These are phyloP conservation scores for Mycena venus DNA, from an alignment of 768 basidiomycete genomes.

Conservation along the genomic window DNA sequence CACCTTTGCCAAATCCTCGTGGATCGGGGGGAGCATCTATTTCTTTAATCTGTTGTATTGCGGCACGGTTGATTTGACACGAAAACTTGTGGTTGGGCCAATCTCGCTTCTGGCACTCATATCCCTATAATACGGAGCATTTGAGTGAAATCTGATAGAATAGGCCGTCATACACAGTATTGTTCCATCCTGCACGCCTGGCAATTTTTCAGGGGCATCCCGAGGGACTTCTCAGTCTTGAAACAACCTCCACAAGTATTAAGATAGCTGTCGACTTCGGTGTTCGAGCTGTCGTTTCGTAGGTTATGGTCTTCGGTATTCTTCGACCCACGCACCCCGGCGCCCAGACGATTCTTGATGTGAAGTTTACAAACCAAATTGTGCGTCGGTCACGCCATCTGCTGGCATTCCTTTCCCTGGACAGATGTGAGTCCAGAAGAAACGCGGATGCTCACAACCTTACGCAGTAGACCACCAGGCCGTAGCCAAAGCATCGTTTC, in stretches of 20 bases:
- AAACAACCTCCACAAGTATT: neutral
- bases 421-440: neutral
- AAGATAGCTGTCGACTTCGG: too few relatives aligned
- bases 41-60: neutral
- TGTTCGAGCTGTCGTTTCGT: too few relatives aligned
- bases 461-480: neutral
- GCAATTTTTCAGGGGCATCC: neutral
- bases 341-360: neutral
- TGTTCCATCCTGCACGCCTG: neutral
- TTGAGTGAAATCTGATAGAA: neutral
- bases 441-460: neutral
- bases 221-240: neutral
- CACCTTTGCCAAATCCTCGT: neutral
- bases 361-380: neutral
- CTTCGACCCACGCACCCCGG: neutral
- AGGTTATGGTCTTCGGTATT: neutral
- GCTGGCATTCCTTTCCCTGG: slow-evolving; percentile 3
- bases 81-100: neutral
- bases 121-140: neutral
- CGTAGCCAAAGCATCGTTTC: neutral
- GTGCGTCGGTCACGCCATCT: neutral
- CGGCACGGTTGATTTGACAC: neutral
- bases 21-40: neutral
- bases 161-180: neutral
- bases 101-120: neutral